A percentile compares a stretch with the other conserved stretches of the same genome.
Conservation (phyloP, 495 filamentous ascomycete genomes). For the Letharia lupina region DNA sequence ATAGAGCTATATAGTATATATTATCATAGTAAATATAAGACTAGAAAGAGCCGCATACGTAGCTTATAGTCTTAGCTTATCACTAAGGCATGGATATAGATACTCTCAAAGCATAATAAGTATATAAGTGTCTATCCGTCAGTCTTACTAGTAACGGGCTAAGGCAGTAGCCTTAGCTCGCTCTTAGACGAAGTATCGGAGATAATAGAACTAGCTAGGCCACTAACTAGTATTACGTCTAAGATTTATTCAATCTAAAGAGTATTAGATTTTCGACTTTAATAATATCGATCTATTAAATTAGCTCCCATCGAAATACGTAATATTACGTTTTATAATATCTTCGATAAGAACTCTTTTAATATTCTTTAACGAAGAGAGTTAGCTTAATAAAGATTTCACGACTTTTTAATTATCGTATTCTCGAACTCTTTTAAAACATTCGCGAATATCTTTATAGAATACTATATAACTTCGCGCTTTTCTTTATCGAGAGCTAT, state of each 20-base stretch:
- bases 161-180: background rate
- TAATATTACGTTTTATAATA: background rate
- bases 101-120: background rate
- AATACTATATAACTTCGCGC: background rate
- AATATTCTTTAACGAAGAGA: conserved; percentile 1
- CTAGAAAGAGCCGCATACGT: background rate
- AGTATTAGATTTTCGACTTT: conserved; percentile 1
- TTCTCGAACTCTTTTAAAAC: conserved; percentile 9
- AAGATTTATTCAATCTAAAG: background rate
- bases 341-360: conserved; percentile 3
- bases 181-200: background rate
- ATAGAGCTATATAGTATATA: background rate
- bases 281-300: background rate
- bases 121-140: background rate
- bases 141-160: background rate
- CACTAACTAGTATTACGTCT: background rate
- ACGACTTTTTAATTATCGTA: conserved; percentile 1
- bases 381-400: conserved; percentile 7
- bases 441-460: conserved; percentile 12
- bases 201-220: background rate
- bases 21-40: background rate
- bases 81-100: background rate
- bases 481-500: conserved; percentile 17
- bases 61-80: background rate
- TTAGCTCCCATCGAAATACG: conserved; percentile 11